phyloP scores from a whole-genome alignment of 1,139 yeast species.

The Debaryomycetaceae sp. region DNA sequence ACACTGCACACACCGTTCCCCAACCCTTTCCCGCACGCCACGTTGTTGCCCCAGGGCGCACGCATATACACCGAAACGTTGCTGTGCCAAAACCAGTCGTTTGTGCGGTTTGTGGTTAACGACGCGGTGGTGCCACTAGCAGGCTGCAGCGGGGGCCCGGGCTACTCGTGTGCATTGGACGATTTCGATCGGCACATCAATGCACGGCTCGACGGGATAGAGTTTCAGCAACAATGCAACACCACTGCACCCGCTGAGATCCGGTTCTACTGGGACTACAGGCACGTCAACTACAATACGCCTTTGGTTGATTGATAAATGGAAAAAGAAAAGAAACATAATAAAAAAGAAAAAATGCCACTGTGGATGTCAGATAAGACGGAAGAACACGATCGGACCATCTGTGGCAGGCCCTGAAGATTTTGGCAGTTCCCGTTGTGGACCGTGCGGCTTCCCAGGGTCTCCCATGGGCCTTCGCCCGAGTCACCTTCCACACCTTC shows the following conservation, averaged over 20 bases:
- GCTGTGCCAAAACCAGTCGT: conserved; percentile 23
- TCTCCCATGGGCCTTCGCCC: too few relatives aligned
- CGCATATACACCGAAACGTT: conserved; percentile 24
- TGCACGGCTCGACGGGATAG: conserved; percentile 21
- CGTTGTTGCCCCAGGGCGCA: conserved; percentile 26
- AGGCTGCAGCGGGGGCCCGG: conserved; percentile 51
- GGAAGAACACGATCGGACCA: too few relatives aligned
- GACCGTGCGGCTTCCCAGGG: too few relatives aligned
- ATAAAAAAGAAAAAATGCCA: too few relatives aligned
- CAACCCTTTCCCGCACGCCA: conserved; percentile 22
- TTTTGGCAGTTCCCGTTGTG: too few relatives aligned
- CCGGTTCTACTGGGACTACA: conserved; percentile 38
- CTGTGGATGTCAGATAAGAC: too few relatives aligned
- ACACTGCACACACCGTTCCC: conserved; percentile 22
- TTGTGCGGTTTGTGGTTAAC: conserved; percentile 47
- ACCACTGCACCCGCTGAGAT: conserved; percentile 30
- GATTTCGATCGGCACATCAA: conserved; percentile 32
- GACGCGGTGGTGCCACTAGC: conserved; percentile 56
- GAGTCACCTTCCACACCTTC: too few relatives aligned
- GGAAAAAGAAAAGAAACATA: too few relatives aligned
- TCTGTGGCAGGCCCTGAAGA: too few relatives aligned
- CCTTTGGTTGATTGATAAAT: conserved; percentile 10
- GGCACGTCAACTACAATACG: conserved; percentile 22
- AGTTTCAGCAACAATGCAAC: conserved; percentile 30
- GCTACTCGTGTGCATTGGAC: conserved; percentile 48